Conservation (phyloP, 75 land plant genomes). For the Picea sitchensis region DNA sequence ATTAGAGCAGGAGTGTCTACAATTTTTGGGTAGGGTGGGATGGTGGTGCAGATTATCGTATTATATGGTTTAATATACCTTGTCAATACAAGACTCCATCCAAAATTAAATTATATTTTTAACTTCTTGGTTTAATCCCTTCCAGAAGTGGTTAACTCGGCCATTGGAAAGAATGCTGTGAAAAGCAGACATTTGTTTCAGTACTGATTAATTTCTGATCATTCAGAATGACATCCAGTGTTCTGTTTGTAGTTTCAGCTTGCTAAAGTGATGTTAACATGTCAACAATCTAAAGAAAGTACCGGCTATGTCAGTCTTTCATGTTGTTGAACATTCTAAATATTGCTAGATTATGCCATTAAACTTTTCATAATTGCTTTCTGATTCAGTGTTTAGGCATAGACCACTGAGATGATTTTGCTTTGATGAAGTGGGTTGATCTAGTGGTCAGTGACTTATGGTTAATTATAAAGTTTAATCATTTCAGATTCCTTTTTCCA, state of each 20-base stretch:
- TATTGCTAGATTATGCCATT: background rate
- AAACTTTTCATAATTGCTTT: background rate
- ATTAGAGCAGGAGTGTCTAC: background rate
- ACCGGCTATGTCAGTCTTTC: background rate
- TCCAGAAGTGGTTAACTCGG: too few species aligned
- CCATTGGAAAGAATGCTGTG: background rate
- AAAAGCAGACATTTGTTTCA: background rate
- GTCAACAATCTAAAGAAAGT: background rate
- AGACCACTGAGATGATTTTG: background rate
- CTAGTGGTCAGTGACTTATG: constrained; percentile 1
- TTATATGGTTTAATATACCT: background rate
- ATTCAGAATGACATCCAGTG: background rate
- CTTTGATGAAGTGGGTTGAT: background rate
- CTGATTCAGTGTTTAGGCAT: background rate
- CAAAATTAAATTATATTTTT: background rate
- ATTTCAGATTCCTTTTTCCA: background rate
- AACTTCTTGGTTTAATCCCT: too few species aligned
- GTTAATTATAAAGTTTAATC: background rate
- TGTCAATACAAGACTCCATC: background rate
- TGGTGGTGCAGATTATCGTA: background rate
- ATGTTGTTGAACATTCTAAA: background rate
- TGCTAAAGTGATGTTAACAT: background rate
- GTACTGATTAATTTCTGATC: background rate
- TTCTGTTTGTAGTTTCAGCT: background rate
- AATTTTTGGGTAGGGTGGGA: background rate